Percentiles rank a stretch among this genome's conserved stretches.
These are phyloP conservation scores for Geranomyces michiganensis DNA, from an alignment of 192 early-diverging fungal genomes.

Conservation along the genomic window DNA sequence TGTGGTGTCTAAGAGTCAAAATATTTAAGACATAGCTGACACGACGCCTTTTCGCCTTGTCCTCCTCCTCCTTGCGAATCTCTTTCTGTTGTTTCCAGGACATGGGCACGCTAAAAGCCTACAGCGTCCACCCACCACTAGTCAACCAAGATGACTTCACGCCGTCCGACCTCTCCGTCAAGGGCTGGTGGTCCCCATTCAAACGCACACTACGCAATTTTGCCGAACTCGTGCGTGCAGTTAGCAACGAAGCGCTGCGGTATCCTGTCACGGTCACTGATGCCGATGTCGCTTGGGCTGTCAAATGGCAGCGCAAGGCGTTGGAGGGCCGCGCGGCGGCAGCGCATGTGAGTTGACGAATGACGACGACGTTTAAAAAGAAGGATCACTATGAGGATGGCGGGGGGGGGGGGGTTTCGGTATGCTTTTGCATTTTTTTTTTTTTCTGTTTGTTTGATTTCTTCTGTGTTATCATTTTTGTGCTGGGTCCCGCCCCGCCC, in stretches of 20 bases:
- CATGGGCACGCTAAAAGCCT: conserved; percentile 3
- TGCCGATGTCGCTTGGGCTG: background rate
- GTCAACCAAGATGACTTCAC: conserved; percentile 4
- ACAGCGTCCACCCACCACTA: conserved; percentile 24
- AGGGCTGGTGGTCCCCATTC: conserved; percentile 12
- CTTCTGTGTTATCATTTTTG: too few species aligned
- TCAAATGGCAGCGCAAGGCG: background rate
- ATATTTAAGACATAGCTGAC: background rate
- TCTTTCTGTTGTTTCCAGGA: background rate
- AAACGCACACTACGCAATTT: background rate
- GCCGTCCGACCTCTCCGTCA: conserved; percentile 8
- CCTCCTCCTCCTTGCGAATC: background rate
- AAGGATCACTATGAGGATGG: too few species aligned
- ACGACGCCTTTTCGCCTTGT: too few species aligned
- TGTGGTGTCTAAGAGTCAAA: too few species aligned
- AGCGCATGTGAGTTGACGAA: too few species aligned
- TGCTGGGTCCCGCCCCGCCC: too few species aligned
- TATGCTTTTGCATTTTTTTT: too few species aligned
- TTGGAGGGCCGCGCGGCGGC: too few species aligned
- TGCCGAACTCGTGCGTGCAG: background rate
- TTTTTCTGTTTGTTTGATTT: too few species aligned
- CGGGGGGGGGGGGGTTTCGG: too few species aligned
- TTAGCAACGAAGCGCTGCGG: background rate
- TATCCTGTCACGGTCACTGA: background rate
- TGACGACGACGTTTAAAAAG: too few species aligned